phyloP scores from a whole-genome alignment of 306 rosid species.

The Cajanus cajan region DNA sequence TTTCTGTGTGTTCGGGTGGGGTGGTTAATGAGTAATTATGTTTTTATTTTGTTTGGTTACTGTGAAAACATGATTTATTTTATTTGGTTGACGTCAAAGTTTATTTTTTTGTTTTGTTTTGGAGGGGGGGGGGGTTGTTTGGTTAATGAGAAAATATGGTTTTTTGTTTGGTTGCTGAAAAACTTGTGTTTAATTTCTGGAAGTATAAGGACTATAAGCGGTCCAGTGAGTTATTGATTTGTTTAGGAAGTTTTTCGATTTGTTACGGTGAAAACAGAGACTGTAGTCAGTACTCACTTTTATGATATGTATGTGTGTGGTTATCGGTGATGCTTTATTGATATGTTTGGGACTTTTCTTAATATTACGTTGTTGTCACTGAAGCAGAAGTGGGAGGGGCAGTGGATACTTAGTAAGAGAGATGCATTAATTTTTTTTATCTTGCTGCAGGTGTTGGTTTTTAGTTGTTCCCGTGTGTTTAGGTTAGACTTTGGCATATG shows the following conservation, averaged over 20 bases:
- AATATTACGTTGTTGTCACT: background rate
- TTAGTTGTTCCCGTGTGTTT: background rate
- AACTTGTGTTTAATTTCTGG: too few species aligned
- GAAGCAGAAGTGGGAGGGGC: background rate
- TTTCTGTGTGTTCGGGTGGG: too few species aligned
- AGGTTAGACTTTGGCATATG: background rate
- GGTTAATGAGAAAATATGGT: background rate
- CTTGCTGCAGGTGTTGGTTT: slow-evolving; percentile 2
- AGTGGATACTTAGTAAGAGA: background rate
- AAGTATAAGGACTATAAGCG: background rate
- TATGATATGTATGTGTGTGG: background rate
- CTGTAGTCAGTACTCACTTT: background rate
- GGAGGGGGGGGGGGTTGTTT: too few species aligned
- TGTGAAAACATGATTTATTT: background rate
- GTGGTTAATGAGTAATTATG: background rate
- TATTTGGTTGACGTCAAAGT: too few species aligned
- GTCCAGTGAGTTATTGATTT: background rate
- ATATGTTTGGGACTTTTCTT: background rate
- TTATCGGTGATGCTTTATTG: background rate
- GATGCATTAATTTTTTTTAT: background rate
- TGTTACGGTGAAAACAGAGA: too few species aligned
- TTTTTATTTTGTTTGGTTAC: background rate
- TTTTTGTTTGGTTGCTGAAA: background rate
- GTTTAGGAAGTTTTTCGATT: background rate
- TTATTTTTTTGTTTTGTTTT: too few species aligned